Conservation (phyloP, 2,329 filamentous ascomycete genomes). For the Coniochaeta sp. region DNA sequence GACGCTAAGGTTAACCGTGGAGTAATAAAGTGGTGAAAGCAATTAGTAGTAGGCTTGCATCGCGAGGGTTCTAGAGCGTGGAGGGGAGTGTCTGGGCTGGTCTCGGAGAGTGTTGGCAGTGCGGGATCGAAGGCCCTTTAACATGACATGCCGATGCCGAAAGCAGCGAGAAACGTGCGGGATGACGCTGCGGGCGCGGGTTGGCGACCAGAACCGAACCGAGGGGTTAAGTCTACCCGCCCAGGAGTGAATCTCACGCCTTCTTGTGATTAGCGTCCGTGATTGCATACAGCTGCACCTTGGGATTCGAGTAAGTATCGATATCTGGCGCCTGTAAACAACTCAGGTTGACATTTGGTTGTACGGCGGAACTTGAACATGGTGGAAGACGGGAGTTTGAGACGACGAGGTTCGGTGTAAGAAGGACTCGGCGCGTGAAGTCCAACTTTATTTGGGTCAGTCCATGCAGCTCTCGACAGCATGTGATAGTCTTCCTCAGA, state of each 20-base stretch:
- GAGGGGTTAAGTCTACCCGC: background rate
- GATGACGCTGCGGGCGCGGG: background rate
- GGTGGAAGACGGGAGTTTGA: no score
- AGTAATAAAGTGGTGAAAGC: background rate
- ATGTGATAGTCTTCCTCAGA: no score
- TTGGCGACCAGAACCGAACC: background rate
- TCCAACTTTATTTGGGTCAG: no score
- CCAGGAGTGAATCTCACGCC: background rate
- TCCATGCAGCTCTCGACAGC: no score
- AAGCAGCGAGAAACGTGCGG: background rate
- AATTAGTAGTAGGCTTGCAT: background rate
- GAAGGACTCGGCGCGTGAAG: no score
- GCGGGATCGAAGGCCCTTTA: background rate
- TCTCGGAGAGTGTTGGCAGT: no score
- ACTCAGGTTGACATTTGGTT: no score
- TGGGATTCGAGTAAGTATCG: background rate
- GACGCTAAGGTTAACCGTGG: background rate
- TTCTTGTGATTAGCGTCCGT: background rate
- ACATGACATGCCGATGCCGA: background rate
- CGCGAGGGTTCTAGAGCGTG: background rate
- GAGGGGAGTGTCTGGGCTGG: no score
- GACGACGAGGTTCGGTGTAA: no score
- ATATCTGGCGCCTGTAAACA: no score
- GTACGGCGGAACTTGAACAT: no score
- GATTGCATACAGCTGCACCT: background rate